Percentiles rank a stretch among this genome's conserved stretches.
Evolutionary conservation across 805 yeast genomes (phyloP).

Genomic region (Sugiyamaella lignohabitans): DNA sequence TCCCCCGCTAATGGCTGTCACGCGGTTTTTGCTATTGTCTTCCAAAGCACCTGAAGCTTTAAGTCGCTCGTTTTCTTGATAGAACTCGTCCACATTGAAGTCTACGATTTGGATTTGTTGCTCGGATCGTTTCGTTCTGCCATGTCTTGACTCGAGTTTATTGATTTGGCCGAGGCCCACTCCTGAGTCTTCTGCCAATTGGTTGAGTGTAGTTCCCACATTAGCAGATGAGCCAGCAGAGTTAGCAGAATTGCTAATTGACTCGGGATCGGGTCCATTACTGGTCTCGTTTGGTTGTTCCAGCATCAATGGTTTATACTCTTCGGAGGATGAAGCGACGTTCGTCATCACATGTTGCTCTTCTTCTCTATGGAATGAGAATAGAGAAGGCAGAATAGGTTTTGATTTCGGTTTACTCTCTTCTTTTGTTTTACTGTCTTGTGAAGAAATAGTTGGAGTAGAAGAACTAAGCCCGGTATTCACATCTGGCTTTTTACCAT

Average conservation of each 20-base stretch:
- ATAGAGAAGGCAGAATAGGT: not conserved
- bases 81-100: conserved; percentile 36
- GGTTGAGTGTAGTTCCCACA: no score
- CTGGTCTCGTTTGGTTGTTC: not conserved
- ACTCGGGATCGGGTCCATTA: not conserved
- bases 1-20: conserved; percentile 29
- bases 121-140: not conserved
- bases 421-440: not conserved
- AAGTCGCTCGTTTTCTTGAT: conserved; percentile 30
- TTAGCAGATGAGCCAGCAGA: no score
- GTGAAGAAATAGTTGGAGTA: not conserved
- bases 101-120: conserved; percentile 30
- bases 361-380: not conserved
- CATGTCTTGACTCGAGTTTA: conserved; percentile 3
- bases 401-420: not conserved
- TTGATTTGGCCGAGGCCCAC: not conserved
- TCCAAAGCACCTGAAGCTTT: conserved; percentile 33
- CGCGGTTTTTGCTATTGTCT: conserved; percentile 23
- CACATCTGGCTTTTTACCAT: not conserved
- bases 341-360: no score
- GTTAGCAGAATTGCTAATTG: no score
- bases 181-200: conserved; percentile 1
- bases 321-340: not conserved
- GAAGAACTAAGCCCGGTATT: not conserved
- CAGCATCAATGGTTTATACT: not conserved